Conservation (phyloP, 768 basidiomycete genomes). For the Pleurotus tuber-regium region DNA sequence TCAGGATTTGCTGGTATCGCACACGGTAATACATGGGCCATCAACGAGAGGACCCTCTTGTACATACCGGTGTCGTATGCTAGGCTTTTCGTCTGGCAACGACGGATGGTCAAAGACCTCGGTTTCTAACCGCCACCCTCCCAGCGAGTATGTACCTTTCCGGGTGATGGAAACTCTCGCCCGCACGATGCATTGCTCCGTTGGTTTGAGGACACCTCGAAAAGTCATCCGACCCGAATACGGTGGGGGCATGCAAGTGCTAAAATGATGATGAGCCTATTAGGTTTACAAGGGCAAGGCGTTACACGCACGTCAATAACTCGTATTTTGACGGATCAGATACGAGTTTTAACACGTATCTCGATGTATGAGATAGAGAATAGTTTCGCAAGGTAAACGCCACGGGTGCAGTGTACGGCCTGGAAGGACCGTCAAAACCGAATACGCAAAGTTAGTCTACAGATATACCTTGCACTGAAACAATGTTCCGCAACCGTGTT, state of each 20-base stretch:
- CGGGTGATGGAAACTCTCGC: slow-evolving; percentile 58
- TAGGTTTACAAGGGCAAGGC: slow-evolving; percentile 12
- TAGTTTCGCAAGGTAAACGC: slow-evolving; percentile 65
- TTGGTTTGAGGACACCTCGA: slow-evolving; percentile 55
- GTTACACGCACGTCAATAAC: slow-evolving; percentile 20
- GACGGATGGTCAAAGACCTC: slow-evolving; percentile 49
- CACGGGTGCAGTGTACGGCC: slow-evolving; percentile 53
- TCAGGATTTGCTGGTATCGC: slow-evolving; percentile 15
- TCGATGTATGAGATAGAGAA: slow-evolving; percentile 60
- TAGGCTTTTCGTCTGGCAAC: slow-evolving; percentile 8
- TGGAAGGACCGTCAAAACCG: slow-evolving; percentile 24
- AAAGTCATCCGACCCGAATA: slow-evolving; percentile 70
- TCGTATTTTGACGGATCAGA: slow-evolving; percentile 17
- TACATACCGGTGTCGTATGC: slow-evolving; percentile 31
- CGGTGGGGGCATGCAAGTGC: slow-evolving; percentile 44
- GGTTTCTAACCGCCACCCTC: slow-evolving; percentile 69
- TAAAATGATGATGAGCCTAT: slow-evolving; percentile 20
- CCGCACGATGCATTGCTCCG: slow-evolving; percentile 37
- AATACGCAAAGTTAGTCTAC: slow-evolving; percentile 1
- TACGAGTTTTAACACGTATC: slow-evolving; percentile 53
- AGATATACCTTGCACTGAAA: slow-evolving; percentile 66
- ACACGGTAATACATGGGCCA: slow-evolving; percentile 29
- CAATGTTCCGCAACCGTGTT: slow-evolving; percentile 51
- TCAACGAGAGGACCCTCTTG: slow-evolving; percentile 30
- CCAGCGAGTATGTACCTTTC: slow-evolving; percentile 64